Evolutionary conservation across 192 early-diverging fungal species (phyloP), one percentile per base, ranked within the genome.

Genomic region (Pilaira anomala): DNA sequence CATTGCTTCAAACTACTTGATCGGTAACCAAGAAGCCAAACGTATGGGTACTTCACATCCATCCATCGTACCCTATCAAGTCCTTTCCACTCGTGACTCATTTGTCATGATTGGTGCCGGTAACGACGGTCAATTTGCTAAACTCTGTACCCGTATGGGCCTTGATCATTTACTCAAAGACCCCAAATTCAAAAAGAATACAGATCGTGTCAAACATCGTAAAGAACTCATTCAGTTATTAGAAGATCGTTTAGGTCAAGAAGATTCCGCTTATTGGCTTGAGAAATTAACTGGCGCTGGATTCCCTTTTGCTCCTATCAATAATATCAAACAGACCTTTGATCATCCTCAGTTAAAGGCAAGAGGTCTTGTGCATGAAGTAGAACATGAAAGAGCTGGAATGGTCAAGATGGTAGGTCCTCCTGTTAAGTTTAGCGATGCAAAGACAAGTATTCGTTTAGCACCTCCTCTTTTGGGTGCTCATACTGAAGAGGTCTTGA

Each of bases 11-110:
- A 93, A 83, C 63, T 96, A 91, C 66, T 74, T 98, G 55, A 87
- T 96, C 26, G 91, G 90, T 40, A 85, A 84, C 2, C 51, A 81
- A 63, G 93, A 97, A 72, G 93, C 88, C 1, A 73, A 76, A 41
- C 81, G 96, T 18, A 88, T 88, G 88, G 96, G 94, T 30, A 96
- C 93, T 0, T 73, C 84, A 8, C 96, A 98, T 68, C 81, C 90
- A 5, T 88, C 92, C 1, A 96, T 98, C 48, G 96, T 94, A 9
- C 96, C 96, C 11, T 98, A 98, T 75, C 88, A 94, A 64, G 87
- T 86, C 14, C 87, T 96, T 62, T 81, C 80, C 0, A 95, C 90
- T 8, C 76, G 59, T 13, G 90, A 96, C 71, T 88, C 87, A 4
- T 78, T 80, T 69, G 81, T 98, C 36, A 89, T 95, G 72, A 81